Percentiles rank a stretch among this genome's conserved stretches.
Evolutionary conservation across 768 basidiomycete genomes (phyloP).

Genomic region (Leccinum imitatum): DNA sequence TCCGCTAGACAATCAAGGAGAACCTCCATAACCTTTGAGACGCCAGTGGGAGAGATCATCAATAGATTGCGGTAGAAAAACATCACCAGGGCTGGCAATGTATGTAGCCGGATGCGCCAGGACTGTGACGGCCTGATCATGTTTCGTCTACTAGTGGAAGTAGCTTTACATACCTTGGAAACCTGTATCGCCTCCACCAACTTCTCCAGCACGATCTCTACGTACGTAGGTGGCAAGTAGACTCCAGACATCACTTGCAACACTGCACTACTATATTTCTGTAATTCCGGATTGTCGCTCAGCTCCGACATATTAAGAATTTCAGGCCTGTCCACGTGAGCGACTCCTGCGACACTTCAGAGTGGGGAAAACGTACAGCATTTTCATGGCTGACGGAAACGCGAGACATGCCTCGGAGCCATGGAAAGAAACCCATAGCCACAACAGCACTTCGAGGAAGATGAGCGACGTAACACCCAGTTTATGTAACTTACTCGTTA

Average conservation of each 20-base stretch:
- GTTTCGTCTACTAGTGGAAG: constrained; percentile 3
- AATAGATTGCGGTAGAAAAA: constrained; percentile 91
- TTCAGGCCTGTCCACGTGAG: constrained; percentile 59
- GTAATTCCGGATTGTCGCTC: constrained; percentile 81
- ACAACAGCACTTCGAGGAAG: constrained; percentile 60
- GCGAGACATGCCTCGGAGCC: constrained; percentile 71
- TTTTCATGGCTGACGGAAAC: constrained; percentile 72
- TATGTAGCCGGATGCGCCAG: constrained; percentile 87
- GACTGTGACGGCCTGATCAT: constrained; percentile 48
- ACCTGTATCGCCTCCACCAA: constrained; percentile 74
- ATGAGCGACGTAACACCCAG: constrained; percentile 14
- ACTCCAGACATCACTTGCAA: constrained; percentile 82
- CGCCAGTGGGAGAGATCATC: constrained; percentile 64
- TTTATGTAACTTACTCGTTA: constrained; percentile 56
- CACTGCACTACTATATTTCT: constrained; percentile 76
- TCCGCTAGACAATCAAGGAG: constrained; percentile 82
- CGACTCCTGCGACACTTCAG: not conserved
- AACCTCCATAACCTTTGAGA: constrained; percentile 77
- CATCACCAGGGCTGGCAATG: constrained; percentile 82
- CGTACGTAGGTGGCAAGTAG: constrained; percentile 66
- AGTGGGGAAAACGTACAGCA: constrained; percentile 58
- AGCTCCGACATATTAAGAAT: constrained; percentile 89
- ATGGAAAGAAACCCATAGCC: constrained; percentile 78
- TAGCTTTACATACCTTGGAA: constrained; percentile 55
- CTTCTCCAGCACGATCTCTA: constrained; percentile 57